These are phyloP conservation scores for Tetrapyrgos nigripes DNA, from an alignment of 1,284 basidiomycete species.

Conservation along the genomic window DNA sequence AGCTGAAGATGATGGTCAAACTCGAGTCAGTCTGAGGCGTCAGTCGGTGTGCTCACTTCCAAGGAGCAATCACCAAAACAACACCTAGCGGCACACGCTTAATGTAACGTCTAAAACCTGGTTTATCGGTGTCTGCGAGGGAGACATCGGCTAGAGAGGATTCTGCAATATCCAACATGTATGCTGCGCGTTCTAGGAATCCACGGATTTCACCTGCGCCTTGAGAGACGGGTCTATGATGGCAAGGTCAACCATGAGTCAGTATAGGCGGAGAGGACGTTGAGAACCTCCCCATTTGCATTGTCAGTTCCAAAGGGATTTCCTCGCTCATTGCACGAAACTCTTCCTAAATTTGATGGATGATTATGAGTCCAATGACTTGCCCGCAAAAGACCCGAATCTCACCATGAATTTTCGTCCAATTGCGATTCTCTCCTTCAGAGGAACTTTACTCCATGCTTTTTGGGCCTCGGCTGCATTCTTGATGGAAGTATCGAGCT, in stretches of 20 bases:
- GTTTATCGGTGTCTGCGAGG: constrained; percentile 79
- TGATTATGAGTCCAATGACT: too few relatives aligned
- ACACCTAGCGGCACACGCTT: constrained; percentile 86
- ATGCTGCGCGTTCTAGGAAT: constrained; percentile 80
- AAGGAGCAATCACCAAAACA: constrained; percentile 87
- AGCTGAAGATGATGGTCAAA: constrained; percentile 52
- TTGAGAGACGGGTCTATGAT: constrained; percentile 76
- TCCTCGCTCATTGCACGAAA: constrained; percentile 76
- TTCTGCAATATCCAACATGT: constrained; percentile 87
- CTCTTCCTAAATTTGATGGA: constrained; percentile 78
- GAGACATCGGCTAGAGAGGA: constrained; percentile 78
- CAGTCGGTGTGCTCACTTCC: constrained; percentile 71
- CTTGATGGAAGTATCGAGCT: constrained; percentile 68
- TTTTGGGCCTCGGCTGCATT: constrained; percentile 73
- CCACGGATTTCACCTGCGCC: constrained; percentile 82
- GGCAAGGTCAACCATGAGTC: neutral
- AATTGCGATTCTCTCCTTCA: constrained; percentile 77
- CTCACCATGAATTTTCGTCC: constrained; percentile 79
- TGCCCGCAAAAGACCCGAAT: neutral
- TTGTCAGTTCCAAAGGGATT: constrained; percentile 77
- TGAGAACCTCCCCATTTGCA: constrained; percentile 79
- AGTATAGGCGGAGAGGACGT: too few relatives aligned
- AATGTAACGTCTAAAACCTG: constrained; percentile 85
- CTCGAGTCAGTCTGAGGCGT: constrained; percentile 8
- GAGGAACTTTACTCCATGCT: constrained; percentile 70